A percentile compares a stretch with the other conserved stretches of the same genome.
Evolutionary conservation across 176 grass and related monocot genomes (phyloP).

Genomic region (Dendrocalamus sinicus): DNA sequence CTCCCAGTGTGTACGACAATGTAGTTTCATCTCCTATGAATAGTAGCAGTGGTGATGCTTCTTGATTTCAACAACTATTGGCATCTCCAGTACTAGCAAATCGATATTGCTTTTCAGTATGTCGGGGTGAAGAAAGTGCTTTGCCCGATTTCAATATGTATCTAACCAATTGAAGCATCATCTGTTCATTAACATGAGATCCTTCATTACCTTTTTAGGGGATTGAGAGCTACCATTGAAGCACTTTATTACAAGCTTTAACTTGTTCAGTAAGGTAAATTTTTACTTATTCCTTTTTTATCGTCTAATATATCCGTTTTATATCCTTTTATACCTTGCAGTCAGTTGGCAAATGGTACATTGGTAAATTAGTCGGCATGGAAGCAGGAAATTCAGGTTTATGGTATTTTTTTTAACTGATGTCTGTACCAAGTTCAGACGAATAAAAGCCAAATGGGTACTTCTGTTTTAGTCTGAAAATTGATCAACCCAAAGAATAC

Average conservation of each 20-base stretch:
- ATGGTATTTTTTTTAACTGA: neutral
- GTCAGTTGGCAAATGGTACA: neutral
- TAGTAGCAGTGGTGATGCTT: neutral
- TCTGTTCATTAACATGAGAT: constrained; percentile 32
- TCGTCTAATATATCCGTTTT: neutral
- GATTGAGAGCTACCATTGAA: constrained; percentile 1
- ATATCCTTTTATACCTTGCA: neutral
- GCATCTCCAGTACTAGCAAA: constrained; percentile 9
- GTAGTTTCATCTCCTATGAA: constrained; percentile 1
- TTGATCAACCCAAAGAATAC: constrained; percentile 44
- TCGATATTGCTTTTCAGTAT: constrained; percentile 19
- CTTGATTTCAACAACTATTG: constrained; percentile 16
- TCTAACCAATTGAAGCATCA: constrained; percentile 10
- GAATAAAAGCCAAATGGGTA: constrained; percentile 38
- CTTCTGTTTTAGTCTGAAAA: constrained; percentile 36
- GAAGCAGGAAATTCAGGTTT: neutral
- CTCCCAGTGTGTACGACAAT: neutral
- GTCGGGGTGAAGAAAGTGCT: neutral
- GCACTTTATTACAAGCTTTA: neutral
- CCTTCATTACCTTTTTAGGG: neutral
- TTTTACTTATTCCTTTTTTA: constrained; percentile 4
- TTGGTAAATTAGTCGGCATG: neutral
- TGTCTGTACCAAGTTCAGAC: constrained; percentile 22
- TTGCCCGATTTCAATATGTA: constrained; percentile 31
- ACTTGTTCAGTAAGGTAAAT: constrained; percentile 5